Evolutionary conservation across 2,329 filamentous ascomycete genomes (phyloP), one percentile per base, ranked within the genome.

Genomic region (Simplicillium aogashimaense): DNA sequence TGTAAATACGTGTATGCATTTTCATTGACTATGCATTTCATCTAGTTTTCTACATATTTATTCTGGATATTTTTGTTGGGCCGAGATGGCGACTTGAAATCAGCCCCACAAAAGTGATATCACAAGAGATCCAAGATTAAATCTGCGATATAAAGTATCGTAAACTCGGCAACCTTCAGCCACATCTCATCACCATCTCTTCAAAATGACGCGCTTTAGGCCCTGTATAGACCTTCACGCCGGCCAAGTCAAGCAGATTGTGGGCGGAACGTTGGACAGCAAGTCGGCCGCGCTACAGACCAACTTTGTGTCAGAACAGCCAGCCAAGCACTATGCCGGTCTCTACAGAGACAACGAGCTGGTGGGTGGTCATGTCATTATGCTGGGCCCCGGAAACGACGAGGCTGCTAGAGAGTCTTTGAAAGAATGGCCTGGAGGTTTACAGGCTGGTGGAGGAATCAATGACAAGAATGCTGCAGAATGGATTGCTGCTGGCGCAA

Each of bases 231-330:
- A 98, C 65, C 76, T 98, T 39, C 92, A 98, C 62, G 83, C 89
- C n/a, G 92, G 92, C 12, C 83, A 90, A 58, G 92, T 98, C 44
- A 98, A 98, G 69, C 92, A 98, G 63, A 98, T 98, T 52, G 89
- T 98, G 32, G 92, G 92, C 51, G 90, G 92, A 44, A 97, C 92
- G 2, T 75, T 98, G 46, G 83, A 83, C 64, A 75, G 75, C 57
- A 60, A 72, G 8, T 75, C 76, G 2, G 60, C 71, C 7, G 70
- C 76, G 42, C 73, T 97, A 42, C 83, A 87, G 65, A 97, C 90
- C 36, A 98, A 98, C 64, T 89, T 87, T 66, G 83, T 95, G 45
- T 95, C 92, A 9, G 76, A 81, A 37, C 80, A 90, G 45, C 83
- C 89, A 9, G 79, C 92, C 3, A 75, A 76, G 4, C 74, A 95